phyloP scores from a whole-genome alignment of 805 yeast genomes.

The Sugiyamaella marilandica region DNA sequence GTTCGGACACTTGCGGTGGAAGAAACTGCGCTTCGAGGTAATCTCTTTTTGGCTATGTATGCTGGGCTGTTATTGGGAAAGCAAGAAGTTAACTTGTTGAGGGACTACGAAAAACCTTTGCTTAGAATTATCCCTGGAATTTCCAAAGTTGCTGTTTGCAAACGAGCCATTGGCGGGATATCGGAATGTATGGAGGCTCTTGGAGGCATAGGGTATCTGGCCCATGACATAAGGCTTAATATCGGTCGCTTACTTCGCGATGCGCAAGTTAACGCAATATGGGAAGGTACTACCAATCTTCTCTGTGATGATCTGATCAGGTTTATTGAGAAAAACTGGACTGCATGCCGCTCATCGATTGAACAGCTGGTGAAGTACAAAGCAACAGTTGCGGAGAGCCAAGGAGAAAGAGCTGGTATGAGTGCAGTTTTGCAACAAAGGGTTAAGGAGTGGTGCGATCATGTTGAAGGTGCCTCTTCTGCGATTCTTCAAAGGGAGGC shows the following conservation, averaged over 20 bases:
- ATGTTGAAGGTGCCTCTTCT: slow-evolving; percentile 4
- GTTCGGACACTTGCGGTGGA: slow-evolving; percentile 26
- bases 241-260: slow-evolving; percentile 28
- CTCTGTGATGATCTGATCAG: slow-evolving; percentile 27
- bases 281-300: slow-evolving; percentile 35
- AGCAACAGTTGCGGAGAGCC: background rate
- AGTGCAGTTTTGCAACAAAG: background rate
- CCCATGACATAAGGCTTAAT: slow-evolving; percentile 29
- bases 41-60: slow-evolving; percentile 23
- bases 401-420: background rate
- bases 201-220: slow-evolving; percentile 32
- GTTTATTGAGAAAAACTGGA: slow-evolving; percentile 13
- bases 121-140: slow-evolving; percentile 28
- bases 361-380: background rate
- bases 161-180: slow-evolving; percentile 25
- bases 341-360: background rate
- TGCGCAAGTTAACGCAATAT: slow-evolving; percentile 30
- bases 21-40: slow-evolving; percentile 23
- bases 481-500: slow-evolving; percentile 7
- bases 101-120: slow-evolving; percentile 20
- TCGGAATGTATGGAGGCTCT: slow-evolving; percentile 33
- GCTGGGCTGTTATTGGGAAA: slow-evolving; percentile 25
- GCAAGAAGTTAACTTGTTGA: slow-evolving; percentile 17
- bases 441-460: slow-evolving; percentile 4
- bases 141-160: slow-evolving; percentile 26